A percentile compares a stretch with the other conserved stretches of the same genome.
Evolutionary conservation across 2,329 filamentous ascomycete genomes (phyloP).

Genomic region (Cladosporium cucumerinum): DNA sequence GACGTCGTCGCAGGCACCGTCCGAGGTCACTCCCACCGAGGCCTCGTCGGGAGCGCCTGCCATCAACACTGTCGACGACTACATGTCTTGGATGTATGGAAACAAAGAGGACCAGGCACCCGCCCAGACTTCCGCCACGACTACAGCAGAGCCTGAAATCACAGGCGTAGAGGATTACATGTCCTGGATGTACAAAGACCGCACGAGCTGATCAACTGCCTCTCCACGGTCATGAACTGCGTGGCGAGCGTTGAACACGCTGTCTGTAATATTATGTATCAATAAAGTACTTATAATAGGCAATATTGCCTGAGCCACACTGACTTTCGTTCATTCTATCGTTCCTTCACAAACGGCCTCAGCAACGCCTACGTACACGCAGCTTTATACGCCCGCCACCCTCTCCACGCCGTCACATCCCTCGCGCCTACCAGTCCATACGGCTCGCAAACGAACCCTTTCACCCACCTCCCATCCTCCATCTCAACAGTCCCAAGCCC

Average conservation of each 20-base stretch:
- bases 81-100: conserved; percentile 33
- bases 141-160: conserved; percentile 2
- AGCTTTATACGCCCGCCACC: background rate
- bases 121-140: background rate
- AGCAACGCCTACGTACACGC: background rate
- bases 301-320: background rate
- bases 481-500: background rate
- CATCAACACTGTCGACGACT: conserved; percentile 27
- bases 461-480: background rate
- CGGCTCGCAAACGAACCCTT: background rate
- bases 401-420: background rate
- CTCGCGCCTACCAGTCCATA: background rate
- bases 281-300: background rate
- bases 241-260: background rate
- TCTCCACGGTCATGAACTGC: background rate
- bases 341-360: no score
- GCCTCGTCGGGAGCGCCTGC: conserved; percentile 14
- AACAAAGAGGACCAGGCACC: conserved; percentile 8
- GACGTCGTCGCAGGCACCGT: background rate
- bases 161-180: conserved; percentile 23
- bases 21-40: background rate
- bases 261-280: background rate
- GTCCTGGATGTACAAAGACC: conserved; percentile 20
- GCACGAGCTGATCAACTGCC: background rate
- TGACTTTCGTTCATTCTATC: background rate